phyloP scores from a whole-genome alignment of 2,329 filamentous ascomycete species.

The Scytalidium lignicola region DNA sequence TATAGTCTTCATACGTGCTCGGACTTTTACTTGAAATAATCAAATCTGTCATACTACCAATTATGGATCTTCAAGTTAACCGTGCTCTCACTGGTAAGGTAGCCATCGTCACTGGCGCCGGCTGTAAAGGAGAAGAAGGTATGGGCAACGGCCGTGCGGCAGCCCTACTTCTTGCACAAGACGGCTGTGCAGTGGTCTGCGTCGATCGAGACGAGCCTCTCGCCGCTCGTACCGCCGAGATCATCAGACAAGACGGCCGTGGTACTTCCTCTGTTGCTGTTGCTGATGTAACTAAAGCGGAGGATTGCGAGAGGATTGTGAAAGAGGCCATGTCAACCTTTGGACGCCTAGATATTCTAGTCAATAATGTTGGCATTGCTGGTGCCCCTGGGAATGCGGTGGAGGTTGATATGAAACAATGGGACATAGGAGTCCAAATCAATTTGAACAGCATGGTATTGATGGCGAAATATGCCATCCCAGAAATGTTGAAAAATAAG shows the following conservation, averaged over 20 bases:
- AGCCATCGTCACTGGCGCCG: too few relatives aligned
- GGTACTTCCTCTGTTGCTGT: too few relatives aligned
- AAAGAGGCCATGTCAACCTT: slow-evolving; percentile 40
- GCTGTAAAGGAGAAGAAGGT: slow-evolving; percentile 39
- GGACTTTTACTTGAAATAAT: too few relatives aligned
- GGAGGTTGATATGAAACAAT: slow-evolving; percentile 53
- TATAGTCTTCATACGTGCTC: too few relatives aligned
- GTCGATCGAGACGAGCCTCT: slow-evolving; percentile 42
- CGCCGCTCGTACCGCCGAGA: slow-evolving; percentile 47
- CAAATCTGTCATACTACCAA: too few relatives aligned
- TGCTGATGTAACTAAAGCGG: too few relatives aligned
- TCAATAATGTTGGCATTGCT: slow-evolving; percentile 60
- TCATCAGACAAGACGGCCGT: slow-evolving; percentile 19
- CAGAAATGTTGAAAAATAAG: slow-evolving; percentile 51
- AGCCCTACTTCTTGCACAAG: slow-evolving; percentile 53
- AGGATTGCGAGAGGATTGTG: slow-evolving; percentile 15
- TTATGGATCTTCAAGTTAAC: too few relatives aligned
- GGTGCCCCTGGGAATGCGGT: slow-evolving; percentile 55
- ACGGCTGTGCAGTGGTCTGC: slow-evolving; percentile 53
- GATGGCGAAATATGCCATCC: slow-evolving; percentile 57
- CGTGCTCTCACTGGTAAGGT: too few relatives aligned
- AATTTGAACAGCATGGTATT: slow-evolving; percentile 62
- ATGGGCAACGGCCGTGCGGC: slow-evolving; percentile 56
- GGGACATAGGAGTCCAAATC: slow-evolving; percentile 51
- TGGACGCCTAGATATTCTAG: slow-evolving; percentile 55